These are phyloP conservation scores for Claviceps quebecensis DNA, from an alignment of 2,329 filamentous ascomycete species.

Conservation along the genomic window DNA sequence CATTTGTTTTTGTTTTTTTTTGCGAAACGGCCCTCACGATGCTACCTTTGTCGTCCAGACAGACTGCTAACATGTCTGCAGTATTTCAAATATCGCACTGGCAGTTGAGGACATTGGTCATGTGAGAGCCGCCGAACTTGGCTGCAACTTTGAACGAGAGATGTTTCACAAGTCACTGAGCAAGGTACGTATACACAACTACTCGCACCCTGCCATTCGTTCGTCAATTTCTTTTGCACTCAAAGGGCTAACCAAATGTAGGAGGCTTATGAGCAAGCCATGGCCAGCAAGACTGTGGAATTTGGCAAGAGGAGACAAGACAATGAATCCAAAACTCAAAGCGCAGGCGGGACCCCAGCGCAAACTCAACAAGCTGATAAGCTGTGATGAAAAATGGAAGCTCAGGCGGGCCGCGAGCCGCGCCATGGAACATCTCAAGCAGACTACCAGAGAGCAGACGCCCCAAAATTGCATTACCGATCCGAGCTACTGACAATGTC, in stretches of 20 bases:
- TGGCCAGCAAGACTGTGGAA: constrained; percentile 32
- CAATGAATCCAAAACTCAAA: constrained; percentile 33
- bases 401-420: constrained; percentile 30
- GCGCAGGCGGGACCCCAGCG: constrained; percentile 20
- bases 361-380: constrained; percentile 27
- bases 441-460: too few species aligned
- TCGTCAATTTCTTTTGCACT: too few species aligned
- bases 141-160: constrained; percentile 33
- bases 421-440: constrained; percentile 38
- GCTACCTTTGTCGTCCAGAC: background rate
- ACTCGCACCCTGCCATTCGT: background rate
- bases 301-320: constrained; percentile 36
- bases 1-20: background rate
- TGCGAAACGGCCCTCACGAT: background rate
- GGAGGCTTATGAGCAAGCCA: constrained; percentile 35
- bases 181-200: constrained; percentile 23
- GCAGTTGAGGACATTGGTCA: constrained; percentile 28
- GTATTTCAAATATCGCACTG: constrained; percentile 36
- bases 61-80: constrained; percentile 13
- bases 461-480: too few species aligned
- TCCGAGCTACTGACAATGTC: too few species aligned
- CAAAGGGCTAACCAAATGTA: constrained; percentile 14
- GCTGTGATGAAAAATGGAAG: constrained; percentile 41
- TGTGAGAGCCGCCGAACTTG: constrained; percentile 26
- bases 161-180: constrained; percentile 30